Base-by-base conservation (phyloP, 2,329 filamentous ascomycete species). In the Alternaria sp. region DNA sequence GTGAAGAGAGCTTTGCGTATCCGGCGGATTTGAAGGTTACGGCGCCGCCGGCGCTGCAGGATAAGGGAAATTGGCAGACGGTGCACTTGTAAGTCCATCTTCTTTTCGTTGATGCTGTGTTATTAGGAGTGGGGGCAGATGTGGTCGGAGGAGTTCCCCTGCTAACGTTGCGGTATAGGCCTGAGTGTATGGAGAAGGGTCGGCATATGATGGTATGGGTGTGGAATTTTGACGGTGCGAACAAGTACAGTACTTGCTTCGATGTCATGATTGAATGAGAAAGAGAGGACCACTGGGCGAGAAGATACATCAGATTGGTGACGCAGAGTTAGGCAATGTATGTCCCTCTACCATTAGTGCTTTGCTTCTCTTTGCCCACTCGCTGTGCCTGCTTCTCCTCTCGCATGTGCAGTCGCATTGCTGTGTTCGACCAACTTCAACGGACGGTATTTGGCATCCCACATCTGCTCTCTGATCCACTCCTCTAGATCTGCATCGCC, bases 401-500 rank as follows among this genome's bases (percentile, higher is more conserved):
- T 89, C 0, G 89, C 90, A 67, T 84, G 80, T n/a, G 87, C 82
- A 51, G 83, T 86, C 1, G 89, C 89, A 0, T 75, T 77, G 6
- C 82, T 79, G 26, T 82, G 79, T 20, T 68, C 80, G 6, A 93
- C 88, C 37, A 84, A 82, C 75, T 84, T 86, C 69, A 93, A 76
- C 1, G 87, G 86, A 25, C 91, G 80, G 76, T 94, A 95, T 53
- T 84, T 84, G 0, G 92, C 85, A 65, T 90, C 83, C 92, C 92
- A 94, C 92, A 94, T 94, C 83, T 94, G 92, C 80, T 89, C 89
- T 25, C 85, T 78, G 63, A 94, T 89, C 92, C 92, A 95, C 61
- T 87, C 86, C 59, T 92, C 88, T 33, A 93, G 71, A 4, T 88
- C 86, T 0, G 73, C 81, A 2, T 88, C 82, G 6, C 82, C 74